A percentile compares a stretch with the other conserved stretches of the same genome.
Evolutionary conservation across 179 eudicot genomes (phyloP).

Genomic region (Corrigiola litoralis): DNA sequence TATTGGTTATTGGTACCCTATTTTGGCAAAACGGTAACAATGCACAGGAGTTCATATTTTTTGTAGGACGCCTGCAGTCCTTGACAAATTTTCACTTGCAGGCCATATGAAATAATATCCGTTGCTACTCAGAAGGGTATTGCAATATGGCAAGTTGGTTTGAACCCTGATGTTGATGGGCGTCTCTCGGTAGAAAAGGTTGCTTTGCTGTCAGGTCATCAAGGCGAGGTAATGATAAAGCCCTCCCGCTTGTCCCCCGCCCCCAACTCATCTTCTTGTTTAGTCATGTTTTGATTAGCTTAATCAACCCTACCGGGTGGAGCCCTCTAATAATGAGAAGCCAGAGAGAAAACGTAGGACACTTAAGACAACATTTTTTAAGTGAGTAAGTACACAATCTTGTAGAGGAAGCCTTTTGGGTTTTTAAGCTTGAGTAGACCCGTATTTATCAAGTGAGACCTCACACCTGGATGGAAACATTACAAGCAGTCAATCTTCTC

Average conservation of each 20-base stretch:
- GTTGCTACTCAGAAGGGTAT: constrained; percentile 82
- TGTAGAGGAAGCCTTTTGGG: too few relatives aligned
- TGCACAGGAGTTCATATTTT: background rate
- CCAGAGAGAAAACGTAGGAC: too few relatives aligned
- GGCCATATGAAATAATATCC: constrained; percentile 87
- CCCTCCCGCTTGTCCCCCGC: too few relatives aligned
- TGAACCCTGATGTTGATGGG: constrained; percentile 71
- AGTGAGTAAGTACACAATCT: too few relatives aligned
- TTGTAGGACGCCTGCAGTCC: background rate
- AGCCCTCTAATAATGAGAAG: too few relatives aligned
- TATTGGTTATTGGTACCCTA: background rate
- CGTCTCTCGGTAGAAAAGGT: constrained; percentile 68
- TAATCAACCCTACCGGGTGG: too few relatives aligned
- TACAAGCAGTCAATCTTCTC: too few relatives aligned
- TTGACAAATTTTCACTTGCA: constrained; percentile 19
- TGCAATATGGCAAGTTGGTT: constrained; percentile 81
- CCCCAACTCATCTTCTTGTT: background rate
- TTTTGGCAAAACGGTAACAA: background rate
- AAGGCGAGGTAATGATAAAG: constrained; percentile 89
- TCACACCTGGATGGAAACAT: too few relatives aligned
- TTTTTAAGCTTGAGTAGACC: too few relatives aligned
- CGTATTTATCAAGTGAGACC: too few relatives aligned
- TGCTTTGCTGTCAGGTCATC: constrained; percentile 65
- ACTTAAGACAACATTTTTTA: too few relatives aligned
- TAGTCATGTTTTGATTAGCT: too few relatives aligned